Evolutionary conservation across 1,284 basidiomycete species (phyloP).

Genomic region (Cutaneotrichosporon sp.): DNA sequence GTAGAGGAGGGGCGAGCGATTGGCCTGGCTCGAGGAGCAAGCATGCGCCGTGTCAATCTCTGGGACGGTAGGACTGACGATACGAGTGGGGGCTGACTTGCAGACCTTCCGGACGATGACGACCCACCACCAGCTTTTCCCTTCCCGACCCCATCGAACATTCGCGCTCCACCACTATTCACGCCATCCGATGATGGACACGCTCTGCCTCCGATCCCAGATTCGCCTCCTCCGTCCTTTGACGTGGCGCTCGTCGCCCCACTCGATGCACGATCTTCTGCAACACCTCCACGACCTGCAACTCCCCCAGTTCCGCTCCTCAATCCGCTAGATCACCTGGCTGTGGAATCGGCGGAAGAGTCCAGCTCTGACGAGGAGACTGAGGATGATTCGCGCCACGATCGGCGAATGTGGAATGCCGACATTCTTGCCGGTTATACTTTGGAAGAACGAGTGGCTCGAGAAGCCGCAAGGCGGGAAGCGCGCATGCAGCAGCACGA

Average conservation of each 20-base stretch:
- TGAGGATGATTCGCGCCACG: constrained; percentile 26
- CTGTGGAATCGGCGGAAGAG: background rate
- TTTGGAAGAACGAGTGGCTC: constrained; percentile 35
- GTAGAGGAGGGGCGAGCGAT: constrained; percentile 39
- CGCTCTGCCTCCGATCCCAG: constrained; percentile 3
- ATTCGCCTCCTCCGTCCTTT: constrained; percentile 41
- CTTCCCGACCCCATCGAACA: constrained; percentile 31
- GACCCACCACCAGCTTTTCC: constrained; percentile 45
- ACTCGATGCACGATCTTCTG: background rate
- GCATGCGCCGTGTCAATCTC: constrained; percentile 43
- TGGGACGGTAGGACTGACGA: constrained; percentile 40
- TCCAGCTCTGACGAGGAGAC: background rate
- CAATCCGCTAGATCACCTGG: too few relatives aligned
- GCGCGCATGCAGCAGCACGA: background rate
- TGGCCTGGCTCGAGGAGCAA: constrained; percentile 40
- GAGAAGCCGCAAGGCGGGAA: constrained; percentile 20
- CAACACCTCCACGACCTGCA: background rate
- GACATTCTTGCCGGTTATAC: constrained; percentile 42
- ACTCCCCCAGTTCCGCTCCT: background rate
- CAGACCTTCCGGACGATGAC: constrained; percentile 35
- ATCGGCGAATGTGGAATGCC: constrained; percentile 40
- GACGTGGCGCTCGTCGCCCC: constrained; percentile 4
- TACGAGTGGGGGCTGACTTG: background rate
- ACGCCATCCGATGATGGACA: background rate
- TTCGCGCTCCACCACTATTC: constrained; percentile 31